These are phyloP conservation scores for Tricholoma flavovirens DNA, from an alignment of 768 basidiomycete species.

Conservation along the genomic window DNA sequence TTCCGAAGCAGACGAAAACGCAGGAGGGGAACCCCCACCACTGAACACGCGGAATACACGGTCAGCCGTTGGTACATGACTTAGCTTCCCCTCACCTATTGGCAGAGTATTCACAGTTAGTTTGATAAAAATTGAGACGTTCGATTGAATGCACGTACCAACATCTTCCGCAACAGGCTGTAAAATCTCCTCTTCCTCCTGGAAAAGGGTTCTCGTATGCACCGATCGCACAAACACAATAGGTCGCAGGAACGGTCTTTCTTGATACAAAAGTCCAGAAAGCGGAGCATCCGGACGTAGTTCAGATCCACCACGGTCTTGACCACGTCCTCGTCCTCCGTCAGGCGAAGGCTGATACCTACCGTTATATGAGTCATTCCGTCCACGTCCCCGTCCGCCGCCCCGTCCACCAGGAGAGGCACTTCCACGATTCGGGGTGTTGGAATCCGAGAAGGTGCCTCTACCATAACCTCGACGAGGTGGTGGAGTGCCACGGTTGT, in stretches of 20 bases:
- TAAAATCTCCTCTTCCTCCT: conserved; percentile 57
- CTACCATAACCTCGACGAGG: conserved; percentile 13
- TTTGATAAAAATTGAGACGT: conserved; percentile 1
- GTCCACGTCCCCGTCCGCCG: conserved; percentile 9
- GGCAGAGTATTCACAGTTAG: not conserved
- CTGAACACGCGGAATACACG: conserved; percentile 60
- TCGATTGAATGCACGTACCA: conserved; percentile 32
- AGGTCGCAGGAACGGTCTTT: conserved; percentile 61
- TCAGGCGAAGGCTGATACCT: conserved; percentile 2
- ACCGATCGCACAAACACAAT: conserved; percentile 63
- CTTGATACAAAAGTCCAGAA: conserved; percentile 49
- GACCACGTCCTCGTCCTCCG: conserved; percentile 16
- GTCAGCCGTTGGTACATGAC: conserved; percentile 67
- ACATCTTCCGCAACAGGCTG: conserved; percentile 46
- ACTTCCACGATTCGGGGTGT: conserved; percentile 20
- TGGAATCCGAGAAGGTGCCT: conserved; percentile 9
- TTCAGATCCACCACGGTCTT: conserved; percentile 24
- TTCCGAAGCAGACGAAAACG: conserved; percentile 22
- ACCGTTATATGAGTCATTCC: not conserved
- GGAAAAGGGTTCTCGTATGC: conserved; percentile 44
- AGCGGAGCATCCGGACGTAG: conserved; percentile 40
- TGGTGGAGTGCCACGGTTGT: conserved; percentile 15
- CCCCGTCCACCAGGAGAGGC: conserved; percentile 15
- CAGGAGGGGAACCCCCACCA: conserved; percentile 19
- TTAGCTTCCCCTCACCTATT: conserved; percentile 43